Percentiles rank a stretch among this genome's conserved stretches.
Conservation (phyloP, 345 rosid genomes). For the Eutrema heterophyllum region DNA sequence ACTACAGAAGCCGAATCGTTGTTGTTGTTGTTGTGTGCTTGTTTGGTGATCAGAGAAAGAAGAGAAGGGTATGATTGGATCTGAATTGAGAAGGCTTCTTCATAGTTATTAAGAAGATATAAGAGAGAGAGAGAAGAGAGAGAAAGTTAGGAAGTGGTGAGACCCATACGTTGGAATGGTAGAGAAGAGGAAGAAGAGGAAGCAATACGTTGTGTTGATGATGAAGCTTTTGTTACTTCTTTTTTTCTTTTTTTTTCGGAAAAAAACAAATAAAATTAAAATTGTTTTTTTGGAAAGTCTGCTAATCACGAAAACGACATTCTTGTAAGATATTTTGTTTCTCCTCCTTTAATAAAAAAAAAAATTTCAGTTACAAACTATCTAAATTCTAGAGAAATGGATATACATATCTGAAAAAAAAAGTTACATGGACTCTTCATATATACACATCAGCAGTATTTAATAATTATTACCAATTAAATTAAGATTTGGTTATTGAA, state of each 20-base stretch:
- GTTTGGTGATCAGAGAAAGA: constrained; percentile 15
- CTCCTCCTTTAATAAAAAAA: background rate
- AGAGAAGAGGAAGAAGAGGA: constrained; percentile 14
- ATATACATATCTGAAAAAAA: background rate
- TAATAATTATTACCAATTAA: background rate
- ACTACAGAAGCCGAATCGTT: constrained; percentile 14
- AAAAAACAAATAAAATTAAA: background rate
- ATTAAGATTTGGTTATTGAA: background rate
- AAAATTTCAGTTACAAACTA: constrained; percentile 25
- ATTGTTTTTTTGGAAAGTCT: constrained; percentile 2
- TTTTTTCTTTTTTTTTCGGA: background rate
- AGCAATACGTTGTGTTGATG: constrained; percentile 22
- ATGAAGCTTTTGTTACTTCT: constrained; percentile 15
- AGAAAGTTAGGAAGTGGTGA: constrained; percentile 21
- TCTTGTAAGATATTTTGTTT: constrained; percentile 22
- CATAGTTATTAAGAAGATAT: constrained; percentile 22
- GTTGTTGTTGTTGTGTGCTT: background rate
- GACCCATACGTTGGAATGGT: constrained; percentile 30
- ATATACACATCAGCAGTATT: background rate
- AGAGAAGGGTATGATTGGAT: constrained; percentile 31
- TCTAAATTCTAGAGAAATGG: background rate
- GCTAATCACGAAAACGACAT: constrained; percentile 33
- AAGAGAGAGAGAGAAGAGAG: constrained; percentile 6
- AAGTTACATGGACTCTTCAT: background rate
- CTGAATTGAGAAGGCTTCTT: constrained; percentile 27